Conservation (phyloP, 768 basidiomycete genomes). For the Pholiota microspora region DNA sequence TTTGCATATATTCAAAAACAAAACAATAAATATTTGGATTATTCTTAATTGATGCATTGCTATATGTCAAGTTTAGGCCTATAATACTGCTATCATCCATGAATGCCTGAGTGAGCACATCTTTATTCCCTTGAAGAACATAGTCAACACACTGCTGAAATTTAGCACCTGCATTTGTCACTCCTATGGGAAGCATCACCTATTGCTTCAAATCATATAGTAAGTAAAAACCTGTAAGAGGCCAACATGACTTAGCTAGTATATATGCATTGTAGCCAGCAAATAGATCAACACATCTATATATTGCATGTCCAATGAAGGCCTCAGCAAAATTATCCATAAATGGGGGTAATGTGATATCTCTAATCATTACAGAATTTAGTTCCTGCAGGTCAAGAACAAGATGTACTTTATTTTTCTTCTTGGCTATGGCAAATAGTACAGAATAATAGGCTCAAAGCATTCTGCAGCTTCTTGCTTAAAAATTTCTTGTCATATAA, state of each 20-base stretch:
- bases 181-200: constrained; percentile 28
- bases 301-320: constrained; percentile 21
- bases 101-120: background rate
- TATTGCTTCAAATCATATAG: constrained; percentile 23
- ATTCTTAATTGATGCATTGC: background rate
- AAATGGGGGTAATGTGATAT: constrained; percentile 21
- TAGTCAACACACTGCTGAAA: constrained; percentile 24
- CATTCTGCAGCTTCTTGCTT: constrained; percentile 17
- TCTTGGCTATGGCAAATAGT: constrained; percentile 21
- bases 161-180: constrained; percentile 30
- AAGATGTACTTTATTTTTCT: constrained; percentile 24
- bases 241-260: constrained; percentile 22
- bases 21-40: background rate
- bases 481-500: constrained; percentile 21
- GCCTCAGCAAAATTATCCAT: constrained; percentile 24
- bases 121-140: constrained; percentile 7
- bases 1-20: constrained; percentile 8
- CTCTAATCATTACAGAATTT: constrained; percentile 29
- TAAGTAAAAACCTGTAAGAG: constrained; percentile 32
- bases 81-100: constrained; percentile 14
- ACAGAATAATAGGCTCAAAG: constrained; percentile 23
- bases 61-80: background rate
- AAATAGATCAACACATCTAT: constrained; percentile 26
- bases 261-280: constrained; percentile 30
- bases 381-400: constrained; percentile 31